Conservation (phyloP, 805 yeast genomes). For the Candida schatavii region DNA sequence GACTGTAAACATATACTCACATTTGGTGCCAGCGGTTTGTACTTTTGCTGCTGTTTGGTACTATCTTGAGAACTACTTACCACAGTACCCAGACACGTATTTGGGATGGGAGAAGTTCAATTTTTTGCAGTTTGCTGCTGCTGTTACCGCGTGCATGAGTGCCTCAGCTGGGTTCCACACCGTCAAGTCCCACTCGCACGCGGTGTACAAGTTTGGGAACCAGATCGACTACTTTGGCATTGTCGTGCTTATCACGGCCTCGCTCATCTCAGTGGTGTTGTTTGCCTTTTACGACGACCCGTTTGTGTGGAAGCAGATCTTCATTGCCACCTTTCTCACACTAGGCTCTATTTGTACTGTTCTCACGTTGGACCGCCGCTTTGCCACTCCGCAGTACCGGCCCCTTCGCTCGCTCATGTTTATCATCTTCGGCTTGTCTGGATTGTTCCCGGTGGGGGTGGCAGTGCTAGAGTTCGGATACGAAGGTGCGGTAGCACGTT, state of each 20-base stretch:
- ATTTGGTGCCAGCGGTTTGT: slow-evolving; percentile 46
- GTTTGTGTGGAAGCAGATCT: slow-evolving; percentile 27
- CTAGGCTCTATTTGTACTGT: slow-evolving; percentile 63
- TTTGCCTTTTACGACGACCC: slow-evolving; percentile 47
- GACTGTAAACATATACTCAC: slow-evolving; percentile 68
- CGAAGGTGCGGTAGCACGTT: slow-evolving; percentile 44
- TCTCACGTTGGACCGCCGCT: slow-evolving; percentile 62
- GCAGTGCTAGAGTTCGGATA: slow-evolving; percentile 53
- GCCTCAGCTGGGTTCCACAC: slow-evolving; percentile 68
- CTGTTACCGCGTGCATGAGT: slow-evolving; percentile 57
- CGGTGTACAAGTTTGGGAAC: slow-evolving; percentile 56
- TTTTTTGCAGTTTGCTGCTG: slow-evolving; percentile 52
- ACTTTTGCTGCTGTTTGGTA: slow-evolving; percentile 21
- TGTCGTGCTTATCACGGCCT: slow-evolving; percentile 62
- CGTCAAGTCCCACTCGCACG: slow-evolving; percentile 61
- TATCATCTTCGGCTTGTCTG: slow-evolving; percentile 76
- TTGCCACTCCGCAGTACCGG: slow-evolving; percentile 70
- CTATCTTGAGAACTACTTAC: slow-evolving; percentile 27
- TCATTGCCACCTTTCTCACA: slow-evolving; percentile 43
- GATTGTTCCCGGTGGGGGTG: slow-evolving; percentile 62
- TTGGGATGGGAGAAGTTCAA: slow-evolving; percentile 47
- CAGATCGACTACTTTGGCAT: slow-evolving; percentile 77
- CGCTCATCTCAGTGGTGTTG: slow-evolving; percentile 45
- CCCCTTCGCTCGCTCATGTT: slow-evolving; percentile 77
- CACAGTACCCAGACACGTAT: slow-evolving; percentile 18